Evolutionary conservation across 2,329 filamentous ascomycete species (phyloP), one percentile per base, ranked within the genome.

Genomic region (Hymenotorrendiella dingleyae): DNA sequence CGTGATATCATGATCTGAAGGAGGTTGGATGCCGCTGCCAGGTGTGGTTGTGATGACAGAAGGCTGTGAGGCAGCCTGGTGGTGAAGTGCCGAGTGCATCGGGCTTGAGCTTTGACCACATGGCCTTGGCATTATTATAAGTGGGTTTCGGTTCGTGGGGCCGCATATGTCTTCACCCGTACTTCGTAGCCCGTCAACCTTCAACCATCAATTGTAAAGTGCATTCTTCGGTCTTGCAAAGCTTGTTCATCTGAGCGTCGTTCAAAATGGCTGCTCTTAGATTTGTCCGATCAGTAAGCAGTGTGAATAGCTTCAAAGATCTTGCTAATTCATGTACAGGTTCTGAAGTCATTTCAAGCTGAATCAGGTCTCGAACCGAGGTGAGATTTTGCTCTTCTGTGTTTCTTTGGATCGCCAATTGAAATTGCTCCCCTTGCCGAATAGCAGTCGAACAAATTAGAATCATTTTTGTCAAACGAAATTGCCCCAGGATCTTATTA

Each of bases 351-450:
- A 2, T 96, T 96, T 64, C 57, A 61, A 47, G 57, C 54, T 38
- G 85, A 87, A 51, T 95, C 89, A 4, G 90, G 90, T 6, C 68
- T 97, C 16, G 91, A 96, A 64, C 88, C 88, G 62, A 85, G 86
- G 90, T 94, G 61, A 56, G 67, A 21, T n/a, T 22, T 28, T 37
- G 35, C 35, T 21, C 16, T 19, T 20, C 11, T 29, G 17, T 30
- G 20, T 42, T 36, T 17, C 36, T 33, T 24, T 36, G 12, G 6
- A 23, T n/a, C 7, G n/a, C 23, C 14, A 24, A 21, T 20, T 21
- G 19, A 12, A 30, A 30, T 30, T 30, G 11, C 11, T n/a, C 28
- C 11, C n/a, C 17, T 16, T 16, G n/a, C 17, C 17, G 10, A 16
- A 30, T 30, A 14, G 6, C n/a, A n/a, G n/a, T n/a, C n/a, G n/a